Base-by-base conservation (phyloP, 768 basidiomycete species). In the Suillus sp. region DNA sequence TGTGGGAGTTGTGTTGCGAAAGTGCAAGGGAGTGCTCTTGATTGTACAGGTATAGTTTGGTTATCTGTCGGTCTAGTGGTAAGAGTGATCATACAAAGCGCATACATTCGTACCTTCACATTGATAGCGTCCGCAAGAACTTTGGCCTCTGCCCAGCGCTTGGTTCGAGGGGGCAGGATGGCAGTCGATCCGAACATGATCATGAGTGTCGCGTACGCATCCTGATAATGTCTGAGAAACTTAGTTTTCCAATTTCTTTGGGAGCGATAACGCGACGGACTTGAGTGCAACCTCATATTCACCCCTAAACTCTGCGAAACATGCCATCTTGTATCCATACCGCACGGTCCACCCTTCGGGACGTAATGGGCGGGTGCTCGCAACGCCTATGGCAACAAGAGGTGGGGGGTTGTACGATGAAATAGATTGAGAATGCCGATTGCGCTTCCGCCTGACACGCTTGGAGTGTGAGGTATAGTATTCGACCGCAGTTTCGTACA, bases 141-240 rank as follows among this genome's bases (percentile, higher is more conserved):
- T 74, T 96, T 97, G 3, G 96, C 96, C 75, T 99, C 97, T 18
- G 96, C 95, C 96, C 96, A 99, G 35, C 96, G 84, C 73, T 99
- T 99, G 1, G 95, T 98, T 10, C 96, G 86, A 6, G 95, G 95
- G 1, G 92, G 93, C 9, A 97, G 78, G 57, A 92, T 90, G 5
- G 88, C 87, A 2, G 90, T 91, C 8, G 93, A 94, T 2, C 89
- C 87, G 71, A 98, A 96, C 91, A 97, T 95, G 62, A 90, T 87
- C 56, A 88, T 81, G 4, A 98, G 79, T 58, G 84, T 89, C 40
- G 84, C 84, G 78, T 96, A 96, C 14, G 93, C 94, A 69, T 97
- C 95, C 75, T 96, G 95, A 71, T 95, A 97, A 74, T 98, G 95
- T 72, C 95, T 95, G 59, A 35, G 57, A 37, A 8, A 34, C 5